phyloP scores from a whole-genome alignment of 164 flowering plant species.

The Paratinospora sagittata region DNA sequence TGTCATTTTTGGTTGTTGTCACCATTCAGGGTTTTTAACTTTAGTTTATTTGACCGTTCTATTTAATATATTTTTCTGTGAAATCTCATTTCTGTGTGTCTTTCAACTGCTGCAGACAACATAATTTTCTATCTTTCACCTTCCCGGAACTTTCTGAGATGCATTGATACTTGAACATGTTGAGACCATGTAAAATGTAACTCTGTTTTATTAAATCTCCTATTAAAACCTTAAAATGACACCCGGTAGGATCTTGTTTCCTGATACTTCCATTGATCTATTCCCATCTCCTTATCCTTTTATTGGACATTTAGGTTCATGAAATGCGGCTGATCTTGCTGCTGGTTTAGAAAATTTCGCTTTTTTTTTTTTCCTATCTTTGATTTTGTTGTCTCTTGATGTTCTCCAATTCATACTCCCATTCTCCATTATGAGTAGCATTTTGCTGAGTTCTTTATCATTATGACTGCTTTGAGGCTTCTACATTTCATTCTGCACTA shows the following conservation, averaged over 20 bases:
- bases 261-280: background rate
- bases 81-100: background rate
- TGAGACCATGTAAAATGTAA: too few species aligned
- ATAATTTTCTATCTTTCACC: background rate
- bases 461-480: background rate
- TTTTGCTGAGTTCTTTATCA: background rate
- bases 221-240: too few species aligned
- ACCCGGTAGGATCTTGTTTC: too few species aligned
- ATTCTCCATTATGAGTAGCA: background rate
- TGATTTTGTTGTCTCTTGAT: too few species aligned
- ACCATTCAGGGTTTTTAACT: background rate
- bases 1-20: background rate
- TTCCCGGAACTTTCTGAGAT: background rate
- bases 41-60: background rate
- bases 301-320: background rate
- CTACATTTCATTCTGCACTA: background rate
- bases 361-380: background rate
- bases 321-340: background rate
- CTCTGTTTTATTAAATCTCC: too few species aligned
- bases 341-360: background rate
- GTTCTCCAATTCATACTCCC: background rate
- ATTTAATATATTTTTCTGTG: background rate
- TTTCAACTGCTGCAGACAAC: background rate
- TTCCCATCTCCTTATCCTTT: background rate
- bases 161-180: too few species aligned